Percentiles rank a stretch among this genome's conserved stretches.
phyloP scores from a whole-genome alignment of 345 rosid genomes.

The Camelina neglecta region DNA sequence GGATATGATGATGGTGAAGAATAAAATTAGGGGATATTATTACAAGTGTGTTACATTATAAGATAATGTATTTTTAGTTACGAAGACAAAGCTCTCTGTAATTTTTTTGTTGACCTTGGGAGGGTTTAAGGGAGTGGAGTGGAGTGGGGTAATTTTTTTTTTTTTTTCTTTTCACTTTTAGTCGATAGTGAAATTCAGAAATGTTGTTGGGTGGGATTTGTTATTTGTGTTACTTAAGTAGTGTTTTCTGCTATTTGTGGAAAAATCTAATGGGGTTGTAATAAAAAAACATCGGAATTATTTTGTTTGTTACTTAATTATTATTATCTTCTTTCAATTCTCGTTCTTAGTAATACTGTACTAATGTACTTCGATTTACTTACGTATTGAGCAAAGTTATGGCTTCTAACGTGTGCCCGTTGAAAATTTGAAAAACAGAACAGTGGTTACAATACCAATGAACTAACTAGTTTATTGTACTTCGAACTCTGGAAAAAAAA shows the following conservation, averaged over 20 bases:
- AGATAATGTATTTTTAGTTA: conserved; percentile 6
- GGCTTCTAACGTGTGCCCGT: conserved; percentile 4
- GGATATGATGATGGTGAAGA: background rate
- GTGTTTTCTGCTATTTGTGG: conserved; percentile 11
- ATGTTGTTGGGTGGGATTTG: conserved; percentile 31
- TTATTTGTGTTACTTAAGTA: conserved; percentile 33
- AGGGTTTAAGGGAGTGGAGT: conserved; percentile 26
- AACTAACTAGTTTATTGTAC: background rate
- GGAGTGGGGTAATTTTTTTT: conserved; percentile 21
- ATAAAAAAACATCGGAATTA: conserved; percentile 36
- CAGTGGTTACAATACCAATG: conserved; percentile 8
- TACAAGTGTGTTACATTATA: conserved; percentile 22
- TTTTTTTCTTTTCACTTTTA: background rate
- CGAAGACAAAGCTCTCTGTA: conserved; percentile 36
- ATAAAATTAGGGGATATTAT: conserved; percentile 25
- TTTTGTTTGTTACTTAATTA: conserved; percentile 13
- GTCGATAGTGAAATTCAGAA: conserved; percentile 27
- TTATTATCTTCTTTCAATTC: background rate
- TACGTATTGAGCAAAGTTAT: background rate
- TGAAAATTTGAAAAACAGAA: conserved; percentile 4
- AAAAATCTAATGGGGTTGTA: conserved; percentile 38
- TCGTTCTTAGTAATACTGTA: background rate
- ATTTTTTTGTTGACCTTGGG: conserved; percentile 40
- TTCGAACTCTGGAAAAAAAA: conserved; percentile 19
- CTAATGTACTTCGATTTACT: background rate